phyloP scores from a whole-genome alignment of 495 filamentous ascomycete genomes.

The Aspergillus saccharolyticus region DNA sequence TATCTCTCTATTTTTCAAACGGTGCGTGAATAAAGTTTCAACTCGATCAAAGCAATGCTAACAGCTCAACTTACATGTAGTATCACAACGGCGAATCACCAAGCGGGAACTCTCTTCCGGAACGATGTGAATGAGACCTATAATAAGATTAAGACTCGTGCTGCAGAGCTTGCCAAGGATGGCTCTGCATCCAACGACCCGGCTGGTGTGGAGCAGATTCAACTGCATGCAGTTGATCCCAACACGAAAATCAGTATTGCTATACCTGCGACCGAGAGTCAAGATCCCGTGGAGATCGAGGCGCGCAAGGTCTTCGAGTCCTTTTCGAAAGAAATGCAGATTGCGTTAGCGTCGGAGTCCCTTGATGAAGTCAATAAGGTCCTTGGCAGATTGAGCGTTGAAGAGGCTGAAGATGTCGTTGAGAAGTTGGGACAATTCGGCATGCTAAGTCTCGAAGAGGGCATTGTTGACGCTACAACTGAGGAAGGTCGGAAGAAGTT shows the following conservation, averaged over 20 bases:
- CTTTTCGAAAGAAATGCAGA: constrained; percentile 75
- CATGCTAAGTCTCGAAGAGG: constrained; percentile 86
- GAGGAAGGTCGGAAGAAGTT: constrained; percentile 78
- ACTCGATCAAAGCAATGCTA: constrained; percentile 12
- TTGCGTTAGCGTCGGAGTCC: constrained; percentile 76
- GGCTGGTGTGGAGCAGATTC: constrained; percentile 89
- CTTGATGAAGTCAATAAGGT: constrained; percentile 96
- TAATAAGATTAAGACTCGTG: constrained; percentile 67
- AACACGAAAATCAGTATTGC: constrained; percentile 88
- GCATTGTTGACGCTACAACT: constrained; percentile 93
- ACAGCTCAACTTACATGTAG: constrained; percentile 33
- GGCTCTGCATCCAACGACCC: constrained; percentile 60
- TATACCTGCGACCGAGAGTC: constrained; percentile 57
- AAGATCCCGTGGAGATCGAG: constrained; percentile 59
- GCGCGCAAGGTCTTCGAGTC: constrained; percentile 74
- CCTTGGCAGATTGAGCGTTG: constrained; percentile 85
- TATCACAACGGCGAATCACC: constrained; percentile 85
- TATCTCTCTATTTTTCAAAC: constrained; percentile 89
- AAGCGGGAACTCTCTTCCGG: constrained; percentile 84
- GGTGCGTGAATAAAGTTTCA: constrained; percentile 34
- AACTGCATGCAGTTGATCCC: constrained; percentile 92
- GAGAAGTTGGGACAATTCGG: constrained; percentile 78
- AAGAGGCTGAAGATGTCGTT: constrained; percentile 88
- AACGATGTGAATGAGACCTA: constrained; percentile 92
- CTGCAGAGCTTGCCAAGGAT: constrained; percentile 67